Conservation (phyloP, 2,329 filamentous ascomycete species). For the Hymenoscyphus albidus region DNA sequence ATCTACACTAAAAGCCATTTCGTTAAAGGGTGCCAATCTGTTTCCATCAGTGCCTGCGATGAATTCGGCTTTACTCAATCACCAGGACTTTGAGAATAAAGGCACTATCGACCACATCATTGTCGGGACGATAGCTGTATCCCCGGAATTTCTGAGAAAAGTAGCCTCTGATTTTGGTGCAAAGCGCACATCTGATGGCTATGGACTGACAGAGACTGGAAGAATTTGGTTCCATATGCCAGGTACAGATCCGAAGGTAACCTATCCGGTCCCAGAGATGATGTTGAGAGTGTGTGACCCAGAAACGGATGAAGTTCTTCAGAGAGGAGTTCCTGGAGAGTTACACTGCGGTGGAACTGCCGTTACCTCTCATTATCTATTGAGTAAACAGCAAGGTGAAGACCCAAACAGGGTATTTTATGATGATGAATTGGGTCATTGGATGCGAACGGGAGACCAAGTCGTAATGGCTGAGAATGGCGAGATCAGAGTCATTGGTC, state of each 20-base stretch:
- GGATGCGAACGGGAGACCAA: slow-evolving; percentile 92
- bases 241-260: slow-evolving; percentile 65
- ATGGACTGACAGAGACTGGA: slow-evolving; percentile 40
- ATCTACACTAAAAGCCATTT: slow-evolving; percentile 56
- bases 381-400: slow-evolving; percentile 51
- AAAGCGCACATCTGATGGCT: slow-evolving; percentile 41
- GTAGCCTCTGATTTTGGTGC: slow-evolving; percentile 6
- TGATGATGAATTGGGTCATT: slow-evolving; percentile 42
- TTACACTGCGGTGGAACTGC: slow-evolving; percentile 78
- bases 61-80: slow-evolving; percentile 7
- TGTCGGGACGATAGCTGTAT: slow-evolving; percentile 8
- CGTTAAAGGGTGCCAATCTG: slow-evolving; percentile 38
- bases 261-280: slow-evolving; percentile 77
- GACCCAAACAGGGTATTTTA: slow-evolving; percentile 64
- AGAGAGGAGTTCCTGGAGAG: slow-evolving; percentile 69
- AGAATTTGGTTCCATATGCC: slow-evolving; percentile 61
- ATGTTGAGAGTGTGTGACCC: slow-evolving; percentile 71
- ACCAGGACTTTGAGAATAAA: slow-evolving; percentile 13
- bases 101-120: slow-evolving; percentile 8
- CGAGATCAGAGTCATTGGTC: slow-evolving; percentile 79
- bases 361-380: slow-evolving; percentile 85
- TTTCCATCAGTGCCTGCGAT: slow-evolving; percentile 14
- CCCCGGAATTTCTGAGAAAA: slow-evolving; percentile 7
- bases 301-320: slow-evolving; percentile 56
- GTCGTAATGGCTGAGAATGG: slow-evolving; percentile 76